Conservation (phyloP, 2,329 filamentous ascomycete species). For the Madurella mycetomatis region DNA sequence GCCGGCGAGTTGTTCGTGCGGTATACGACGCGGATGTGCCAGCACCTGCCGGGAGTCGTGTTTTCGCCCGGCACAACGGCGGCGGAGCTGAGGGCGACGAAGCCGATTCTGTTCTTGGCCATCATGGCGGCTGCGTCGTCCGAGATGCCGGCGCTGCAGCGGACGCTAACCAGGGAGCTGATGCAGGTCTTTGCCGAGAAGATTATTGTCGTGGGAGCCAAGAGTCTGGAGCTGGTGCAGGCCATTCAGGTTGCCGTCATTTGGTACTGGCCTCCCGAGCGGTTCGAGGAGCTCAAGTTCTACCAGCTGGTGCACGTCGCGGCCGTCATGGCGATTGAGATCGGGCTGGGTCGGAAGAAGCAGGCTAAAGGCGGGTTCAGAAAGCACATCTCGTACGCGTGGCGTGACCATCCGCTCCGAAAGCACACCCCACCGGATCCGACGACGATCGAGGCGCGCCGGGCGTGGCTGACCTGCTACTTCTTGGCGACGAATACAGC, state of each 20-base stretch:
- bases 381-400: constrained; percentile 35
- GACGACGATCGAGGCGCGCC: constrained; percentile 49
- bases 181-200: constrained; percentile 70
- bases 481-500: constrained; percentile 56
- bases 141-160: constrained; percentile 53
- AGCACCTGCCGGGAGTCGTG: constrained; percentile 59
- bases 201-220: constrained; percentile 70
- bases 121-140: constrained; percentile 63
- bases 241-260: constrained; percentile 69
- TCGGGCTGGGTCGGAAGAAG: constrained; percentile 59
- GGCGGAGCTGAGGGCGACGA: constrained; percentile 51
- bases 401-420: constrained; percentile 41
- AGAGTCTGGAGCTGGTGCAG: constrained; percentile 79
- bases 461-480: constrained; percentile 57
- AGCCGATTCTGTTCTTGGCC: constrained; percentile 66
- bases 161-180: constrained; percentile 61
- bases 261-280: constrained; percentile 81
- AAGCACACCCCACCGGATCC: constrained; percentile 46
- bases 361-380: constrained; percentile 32
- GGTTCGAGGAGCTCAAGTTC: constrained; percentile 83
- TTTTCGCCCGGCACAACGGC: constrained; percentile 52
- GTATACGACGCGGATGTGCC: constrained; percentile 57
- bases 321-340: constrained; percentile 75
- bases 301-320: constrained; percentile 82
- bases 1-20: constrained; percentile 53